A percentile compares a stretch with the other conserved stretches of the same genome.
Evolutionary conservation across 108 stramenopile species (phyloP).

Genomic region (Fragilariopsis cylindrus): DNA sequence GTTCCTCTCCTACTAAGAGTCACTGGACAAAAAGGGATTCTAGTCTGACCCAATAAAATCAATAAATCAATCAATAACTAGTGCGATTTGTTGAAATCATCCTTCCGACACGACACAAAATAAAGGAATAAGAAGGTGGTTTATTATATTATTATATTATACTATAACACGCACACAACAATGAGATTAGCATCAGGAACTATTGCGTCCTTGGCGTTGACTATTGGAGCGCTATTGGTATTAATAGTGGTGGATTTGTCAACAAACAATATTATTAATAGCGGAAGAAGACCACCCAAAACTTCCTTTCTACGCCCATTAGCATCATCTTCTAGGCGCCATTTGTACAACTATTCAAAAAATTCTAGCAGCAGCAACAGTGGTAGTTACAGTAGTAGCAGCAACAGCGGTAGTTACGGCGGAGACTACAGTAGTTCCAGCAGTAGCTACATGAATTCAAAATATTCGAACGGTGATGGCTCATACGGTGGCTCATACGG

Average conservation of each 20-base stretch:
- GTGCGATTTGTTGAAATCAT: neutral
- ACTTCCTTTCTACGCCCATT: neutral
- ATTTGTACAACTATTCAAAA: slow-evolving; percentile 10
- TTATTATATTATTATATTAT: neutral
- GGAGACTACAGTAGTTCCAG: neutral
- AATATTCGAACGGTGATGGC: neutral
- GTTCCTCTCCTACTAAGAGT: neutral
- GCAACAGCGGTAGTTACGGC: slow-evolving; percentile 10
- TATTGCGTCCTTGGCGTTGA: slow-evolving; percentile 3
- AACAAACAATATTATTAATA: neutral
- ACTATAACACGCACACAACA: neutral
- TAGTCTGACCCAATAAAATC: neutral
- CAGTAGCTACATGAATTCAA: neutral
- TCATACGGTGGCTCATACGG: neutral
- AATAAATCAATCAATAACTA: neutral
- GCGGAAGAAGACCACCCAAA: slow-evolving; percentile 8
- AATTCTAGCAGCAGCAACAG: neutral
- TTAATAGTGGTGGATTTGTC: slow-evolving; percentile 2
- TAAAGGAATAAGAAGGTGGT: neutral
- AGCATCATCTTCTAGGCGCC: slow-evolving; percentile 1
- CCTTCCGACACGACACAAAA: neutral
- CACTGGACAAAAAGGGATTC: neutral
- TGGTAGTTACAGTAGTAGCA: neutral
- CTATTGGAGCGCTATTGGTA: slow-evolving; percentile 12
- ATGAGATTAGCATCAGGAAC: slow-evolving; percentile 14